Evolutionary conservation across 305 asterid species (phyloP).

Genomic region (Fraxinus baroniana): DNA sequence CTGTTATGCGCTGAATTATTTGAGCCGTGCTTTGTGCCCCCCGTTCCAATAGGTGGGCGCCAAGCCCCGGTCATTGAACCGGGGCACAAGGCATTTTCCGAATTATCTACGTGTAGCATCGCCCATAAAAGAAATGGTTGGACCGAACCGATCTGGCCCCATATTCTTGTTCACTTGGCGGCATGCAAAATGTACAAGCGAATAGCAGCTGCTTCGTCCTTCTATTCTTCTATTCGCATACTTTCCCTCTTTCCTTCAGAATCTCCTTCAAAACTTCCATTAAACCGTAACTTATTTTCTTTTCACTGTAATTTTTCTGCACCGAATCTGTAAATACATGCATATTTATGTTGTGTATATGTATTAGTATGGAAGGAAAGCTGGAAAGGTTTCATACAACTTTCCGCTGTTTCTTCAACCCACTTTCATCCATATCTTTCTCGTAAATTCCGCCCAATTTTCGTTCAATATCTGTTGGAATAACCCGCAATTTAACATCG

Average conservation of each 20-base stretch:
- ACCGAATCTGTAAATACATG: neutral
- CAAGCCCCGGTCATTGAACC: too few relatives aligned
- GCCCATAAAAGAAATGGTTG: neutral
- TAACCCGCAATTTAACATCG: neutral
- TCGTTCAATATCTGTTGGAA: neutral
- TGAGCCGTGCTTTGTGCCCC: too few relatives aligned
- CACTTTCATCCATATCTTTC: slow-evolving; percentile 10
- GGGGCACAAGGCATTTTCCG: too few relatives aligned
- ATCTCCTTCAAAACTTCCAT: neutral
- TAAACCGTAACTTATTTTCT: neutral
- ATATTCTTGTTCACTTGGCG: slow-evolving; percentile 16
- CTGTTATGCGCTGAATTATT: too few relatives aligned
- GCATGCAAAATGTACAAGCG: slow-evolving; percentile 13
- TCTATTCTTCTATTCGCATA: neutral
- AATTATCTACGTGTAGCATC: too few relatives aligned
- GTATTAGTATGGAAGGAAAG: neutral
- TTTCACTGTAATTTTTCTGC: neutral
- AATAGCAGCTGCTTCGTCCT: neutral
- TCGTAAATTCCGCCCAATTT: slow-evolving; percentile 10
- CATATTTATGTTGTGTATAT: neutral
- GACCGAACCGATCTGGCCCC: neutral
- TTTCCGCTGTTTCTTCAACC: slow-evolving; percentile 4
- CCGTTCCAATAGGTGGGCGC: too few relatives aligned
- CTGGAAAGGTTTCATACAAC: neutral
- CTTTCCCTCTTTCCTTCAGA: neutral